Evolutionary conservation across 371 early-diverging fungal species (phyloP), one percentile per base, ranked within the genome.

Genomic region (Mortierella sp.): DNA sequence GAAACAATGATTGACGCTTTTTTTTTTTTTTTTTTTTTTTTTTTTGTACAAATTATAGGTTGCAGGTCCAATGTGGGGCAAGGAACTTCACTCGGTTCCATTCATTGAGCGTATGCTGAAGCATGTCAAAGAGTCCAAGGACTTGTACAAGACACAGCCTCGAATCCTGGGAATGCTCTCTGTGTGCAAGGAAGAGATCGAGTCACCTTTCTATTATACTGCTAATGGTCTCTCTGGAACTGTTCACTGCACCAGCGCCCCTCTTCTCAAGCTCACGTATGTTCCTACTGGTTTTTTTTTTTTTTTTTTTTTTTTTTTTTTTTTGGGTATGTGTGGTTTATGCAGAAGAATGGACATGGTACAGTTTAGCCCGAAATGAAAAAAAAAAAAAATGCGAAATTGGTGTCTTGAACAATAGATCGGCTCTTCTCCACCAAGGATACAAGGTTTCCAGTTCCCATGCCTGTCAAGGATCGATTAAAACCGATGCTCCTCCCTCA

Each of bases 61-160:
- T 57, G 99, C 97, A 60, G 99, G 99, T 0, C 99, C 99, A 37
- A 91, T 98, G 72, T 99, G 95, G 93, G 86, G 86, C 19, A 92
- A 88, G 28, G 86, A 92, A 6, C 82, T 99, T 21, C 97, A 99
- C 77, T 87, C 98, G 74, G 81, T 83, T 57, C 84, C 75, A 6
- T 98, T 99, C 89, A 90, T 87, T 37, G 79, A 71, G 56, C 87
- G 82, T 61, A 92, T 94, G 94, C 64, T 96, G 30, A 81, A 89
- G 48, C 87, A 90, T 65, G 88, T 97, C 30, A 86, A 91, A 60
- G 83, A 69, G 0, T 81, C 86, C 4, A 83, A 83, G 37, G 71
- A 74, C 0, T 28, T 57, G 26, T 98, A 93, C 81, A 90, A 91
- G 64, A 96, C 97, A 6, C 82, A 88, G 62, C 77, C 86, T 53